These are phyloP conservation scores for Raphanus sativus DNA, from an alignment of 345 rosid genomes.

Conservation along the genomic window DNA sequence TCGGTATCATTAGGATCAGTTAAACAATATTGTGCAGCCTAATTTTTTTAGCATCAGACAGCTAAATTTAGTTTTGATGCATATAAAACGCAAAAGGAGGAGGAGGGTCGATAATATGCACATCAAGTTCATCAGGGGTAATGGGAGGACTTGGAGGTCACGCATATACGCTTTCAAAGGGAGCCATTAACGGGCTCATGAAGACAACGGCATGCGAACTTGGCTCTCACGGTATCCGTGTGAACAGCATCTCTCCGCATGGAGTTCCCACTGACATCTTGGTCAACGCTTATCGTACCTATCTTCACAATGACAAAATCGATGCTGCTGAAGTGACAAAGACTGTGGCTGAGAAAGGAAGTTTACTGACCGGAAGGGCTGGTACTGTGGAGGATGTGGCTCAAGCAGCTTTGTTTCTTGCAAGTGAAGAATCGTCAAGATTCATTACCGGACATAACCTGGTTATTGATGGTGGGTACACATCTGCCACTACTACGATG, in stretches of 20 bases:
- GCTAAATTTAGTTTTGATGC: not conserved
- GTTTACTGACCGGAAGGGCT: slow-evolving; percentile 59
- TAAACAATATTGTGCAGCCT: not conserved
- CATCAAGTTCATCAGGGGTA: slow-evolving; percentile 70
- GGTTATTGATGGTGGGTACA: slow-evolving; percentile 76
- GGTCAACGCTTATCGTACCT: slow-evolving; percentile 47
- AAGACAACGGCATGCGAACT: slow-evolving; percentile 71
- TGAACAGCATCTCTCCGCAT: slow-evolving; percentile 86
- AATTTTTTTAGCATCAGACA: not conserved
- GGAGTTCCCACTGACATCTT: slow-evolving; percentile 90
- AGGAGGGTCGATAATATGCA: slow-evolving; percentile 71
- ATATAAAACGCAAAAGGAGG: slow-evolving; percentile 39
- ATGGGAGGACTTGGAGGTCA: slow-evolving; percentile 86
- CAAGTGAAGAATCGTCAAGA: slow-evolving; percentile 59
- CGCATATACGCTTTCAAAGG: slow-evolving; percentile 67
- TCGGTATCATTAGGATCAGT: not conserved
- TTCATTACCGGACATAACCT: slow-evolving; percentile 77
- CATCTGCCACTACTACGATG: slow-evolving; percentile 50
- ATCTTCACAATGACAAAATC: slow-evolving; percentile 46
- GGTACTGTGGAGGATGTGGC: slow-evolving; percentile 67
- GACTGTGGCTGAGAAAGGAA: slow-evolving; percentile 57
- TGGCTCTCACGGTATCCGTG: slow-evolving; percentile 67
- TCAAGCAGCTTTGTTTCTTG: slow-evolving; percentile 67
- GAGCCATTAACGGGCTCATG: slow-evolving; percentile 59
- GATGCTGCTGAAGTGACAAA: slow-evolving; percentile 49